Evolutionary conservation across 139 green algal genomes (phyloP).

Genomic region (Coelastrella sp.): DNA sequence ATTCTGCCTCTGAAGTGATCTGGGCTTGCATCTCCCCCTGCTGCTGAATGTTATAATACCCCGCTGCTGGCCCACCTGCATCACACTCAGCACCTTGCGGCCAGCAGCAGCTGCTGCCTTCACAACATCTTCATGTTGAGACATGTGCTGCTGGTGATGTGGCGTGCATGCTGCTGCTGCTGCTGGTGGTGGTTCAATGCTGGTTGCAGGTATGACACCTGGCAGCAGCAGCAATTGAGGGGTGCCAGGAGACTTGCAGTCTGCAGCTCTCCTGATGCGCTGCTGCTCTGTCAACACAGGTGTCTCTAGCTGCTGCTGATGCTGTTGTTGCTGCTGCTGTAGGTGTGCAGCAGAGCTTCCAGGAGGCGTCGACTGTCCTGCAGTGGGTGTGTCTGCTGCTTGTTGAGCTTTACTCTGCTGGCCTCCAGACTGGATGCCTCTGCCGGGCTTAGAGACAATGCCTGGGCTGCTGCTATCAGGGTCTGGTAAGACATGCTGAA

Average conservation of each 20-base stretch:
- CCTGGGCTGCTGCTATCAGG: neutral
- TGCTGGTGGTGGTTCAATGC: neutral
- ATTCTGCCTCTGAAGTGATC: neutral
- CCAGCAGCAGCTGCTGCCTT: neutral
- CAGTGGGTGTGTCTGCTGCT: too few species aligned
- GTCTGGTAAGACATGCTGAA: too few species aligned
- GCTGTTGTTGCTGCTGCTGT: neutral
- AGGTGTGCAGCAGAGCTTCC: neutral
- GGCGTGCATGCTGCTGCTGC: neutral
- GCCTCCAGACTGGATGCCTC: too few species aligned
- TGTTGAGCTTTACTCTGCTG: too few species aligned
- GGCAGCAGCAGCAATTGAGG: constrained; percentile 1
- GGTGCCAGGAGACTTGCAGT: constrained; percentile 6
- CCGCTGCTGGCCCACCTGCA: neutral
- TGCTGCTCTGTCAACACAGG: constrained; percentile 15
- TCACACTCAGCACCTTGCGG: neutral
- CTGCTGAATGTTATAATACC: constrained; percentile 1
- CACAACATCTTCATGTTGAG: neutral
- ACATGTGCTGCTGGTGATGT: neutral
- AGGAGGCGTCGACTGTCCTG: too few species aligned
- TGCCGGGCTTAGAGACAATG: too few species aligned
- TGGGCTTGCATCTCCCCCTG: constrained; percentile 13
- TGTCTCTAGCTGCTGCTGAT: neutral
- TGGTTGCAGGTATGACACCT: neutral
- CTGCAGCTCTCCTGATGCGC: neutral